phyloP scores from a whole-genome alignment of 306 rosid genomes.

The Malus orientalis region DNA sequence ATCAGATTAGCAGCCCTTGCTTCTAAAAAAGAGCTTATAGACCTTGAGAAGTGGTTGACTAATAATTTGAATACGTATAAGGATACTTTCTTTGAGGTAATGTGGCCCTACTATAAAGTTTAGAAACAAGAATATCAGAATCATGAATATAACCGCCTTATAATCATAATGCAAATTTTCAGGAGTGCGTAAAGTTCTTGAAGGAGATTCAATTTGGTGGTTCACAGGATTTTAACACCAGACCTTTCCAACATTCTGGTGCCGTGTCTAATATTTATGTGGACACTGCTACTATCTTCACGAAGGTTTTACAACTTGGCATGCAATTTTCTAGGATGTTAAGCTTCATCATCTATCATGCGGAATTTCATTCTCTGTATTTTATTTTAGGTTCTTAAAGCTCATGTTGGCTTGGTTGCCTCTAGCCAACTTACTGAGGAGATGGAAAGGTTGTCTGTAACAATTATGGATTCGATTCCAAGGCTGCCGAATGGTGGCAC shows the following conservation, averaged over 20 bases:
- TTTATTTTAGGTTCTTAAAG: slow-evolving; percentile 69
- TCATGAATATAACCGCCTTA: slow-evolving; percentile 9
- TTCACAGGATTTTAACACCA: slow-evolving; percentile 66
- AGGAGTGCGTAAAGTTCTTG: slow-evolving; percentile 89
- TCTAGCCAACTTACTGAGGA: slow-evolving; percentile 69
- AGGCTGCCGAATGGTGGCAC: slow-evolving; percentile 63
- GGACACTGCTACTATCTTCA: slow-evolving; percentile 53
- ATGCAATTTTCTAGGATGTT: neutral
- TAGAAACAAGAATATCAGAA: neutral
- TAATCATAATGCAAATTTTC: slow-evolving; percentile 15
- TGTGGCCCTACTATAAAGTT: neutral
- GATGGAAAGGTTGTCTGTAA: slow-evolving; percentile 62
- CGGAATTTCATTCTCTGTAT: slow-evolving; percentile 2
- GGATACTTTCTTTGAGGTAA: slow-evolving; percentile 85
- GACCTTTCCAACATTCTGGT: slow-evolving; percentile 61
- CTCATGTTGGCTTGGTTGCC: slow-evolving; percentile 41
- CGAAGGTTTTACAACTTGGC: slow-evolving; percentile 48
- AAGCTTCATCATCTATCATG: neutral
- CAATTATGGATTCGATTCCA: slow-evolving; percentile 59
- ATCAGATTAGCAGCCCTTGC: slow-evolving; percentile 88
- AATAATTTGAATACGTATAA: slow-evolving; percentile 49
- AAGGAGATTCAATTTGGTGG: slow-evolving; percentile 65
- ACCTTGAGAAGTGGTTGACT: slow-evolving; percentile 88
- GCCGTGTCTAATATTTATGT: slow-evolving; percentile 46
- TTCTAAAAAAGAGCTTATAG: slow-evolving; percentile 66